phyloP scores from a whole-genome alignment of 306 rosid genomes.

The Cucurbita moschata region DNA sequence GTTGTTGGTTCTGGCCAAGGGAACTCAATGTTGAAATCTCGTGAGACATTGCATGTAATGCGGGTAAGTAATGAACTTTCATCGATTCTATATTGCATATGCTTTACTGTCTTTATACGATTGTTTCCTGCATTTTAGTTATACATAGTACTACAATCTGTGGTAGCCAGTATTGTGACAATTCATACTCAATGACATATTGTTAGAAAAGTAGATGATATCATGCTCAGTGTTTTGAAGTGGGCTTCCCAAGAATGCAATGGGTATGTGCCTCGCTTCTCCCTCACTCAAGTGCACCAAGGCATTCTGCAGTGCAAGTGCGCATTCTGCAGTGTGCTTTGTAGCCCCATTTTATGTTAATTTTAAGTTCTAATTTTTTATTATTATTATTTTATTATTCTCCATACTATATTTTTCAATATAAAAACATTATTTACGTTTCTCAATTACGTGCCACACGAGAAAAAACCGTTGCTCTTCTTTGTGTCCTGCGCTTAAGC shows the following conservation, averaged over 20 bases:
- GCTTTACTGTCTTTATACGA: neutral
- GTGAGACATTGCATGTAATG: conserved; percentile 61
- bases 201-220: neutral
- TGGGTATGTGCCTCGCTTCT: neutral
- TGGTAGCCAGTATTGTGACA: neutral
- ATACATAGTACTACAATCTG: neutral
- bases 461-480: neutral
- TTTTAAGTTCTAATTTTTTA: neutral
- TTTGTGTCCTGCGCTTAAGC: neutral
- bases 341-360: neutral
- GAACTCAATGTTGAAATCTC: conserved; percentile 65
- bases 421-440: neutral
- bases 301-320: neutral
- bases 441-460: neutral
- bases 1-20: conserved; percentile 74
- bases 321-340: neutral
- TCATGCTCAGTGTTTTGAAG: neutral
- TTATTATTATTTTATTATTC: neutral
- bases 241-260: neutral
- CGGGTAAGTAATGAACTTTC: conserved; percentile 49
- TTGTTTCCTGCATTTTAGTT: neutral
- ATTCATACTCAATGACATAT: neutral
- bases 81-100: conserved; percentile 1
- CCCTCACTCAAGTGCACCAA: neutral
- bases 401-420: neutral